Evolutionary conservation across 306 rosid genomes (phyloP).

Genomic region (Castanospermum australe): DNA sequence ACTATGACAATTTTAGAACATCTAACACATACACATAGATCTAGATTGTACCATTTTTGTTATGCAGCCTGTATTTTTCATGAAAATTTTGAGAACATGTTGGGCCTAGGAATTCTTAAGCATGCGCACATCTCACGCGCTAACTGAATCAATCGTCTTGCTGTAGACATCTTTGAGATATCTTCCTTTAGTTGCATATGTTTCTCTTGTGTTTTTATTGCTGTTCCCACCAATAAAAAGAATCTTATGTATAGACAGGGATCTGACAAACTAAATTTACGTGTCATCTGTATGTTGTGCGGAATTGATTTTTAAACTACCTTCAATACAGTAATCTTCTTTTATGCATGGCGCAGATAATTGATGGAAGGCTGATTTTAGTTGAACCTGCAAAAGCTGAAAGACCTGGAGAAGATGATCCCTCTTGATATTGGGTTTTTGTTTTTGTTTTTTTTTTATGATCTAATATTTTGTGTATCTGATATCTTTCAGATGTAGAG

Average conservation of each 20-base stretch:
- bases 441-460: not conserved
- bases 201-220: not conserved
- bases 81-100: not conserved
- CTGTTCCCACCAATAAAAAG: not conserved
- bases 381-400: slow-evolving; percentile 57
- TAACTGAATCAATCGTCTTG: not conserved
- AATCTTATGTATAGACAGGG: not conserved
- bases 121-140: not conserved
- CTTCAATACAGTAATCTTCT: not conserved
- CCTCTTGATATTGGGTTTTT: slow-evolving; percentile 8
- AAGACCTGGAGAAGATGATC: not conserved
- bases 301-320: not conserved
- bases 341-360: slow-evolving; percentile 46
- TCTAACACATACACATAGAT: not conserved
- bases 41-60: not conserved
- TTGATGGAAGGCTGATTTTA: slow-evolving; percentile 69
- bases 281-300: not conserved
- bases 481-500: not conserved
- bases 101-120: not conserved
- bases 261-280: not conserved
- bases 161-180: not conserved
- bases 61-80: not conserved
- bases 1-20: not conserved
- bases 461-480: not conserved
- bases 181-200: not conserved